Evolutionary conservation across 73 alveolate species (phyloP).

Genomic region (Stentor roeselii): DNA sequence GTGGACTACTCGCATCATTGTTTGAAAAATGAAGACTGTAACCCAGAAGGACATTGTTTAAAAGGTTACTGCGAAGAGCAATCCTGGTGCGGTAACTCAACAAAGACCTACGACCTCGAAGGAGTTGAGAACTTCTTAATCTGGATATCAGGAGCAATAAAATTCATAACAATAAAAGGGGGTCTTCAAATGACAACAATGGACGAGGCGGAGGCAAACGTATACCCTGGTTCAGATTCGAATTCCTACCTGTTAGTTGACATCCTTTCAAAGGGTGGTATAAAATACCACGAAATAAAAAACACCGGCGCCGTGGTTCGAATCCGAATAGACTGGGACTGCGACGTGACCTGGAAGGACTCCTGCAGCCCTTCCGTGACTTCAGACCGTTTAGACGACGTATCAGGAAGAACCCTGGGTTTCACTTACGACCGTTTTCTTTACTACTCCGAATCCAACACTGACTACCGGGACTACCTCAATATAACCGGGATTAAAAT

Average conservation of each 20-base stretch:
- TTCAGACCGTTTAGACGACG: neutral
- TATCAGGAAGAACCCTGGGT: neutral
- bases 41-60: neutral
- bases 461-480: neutral
- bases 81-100: neutral
- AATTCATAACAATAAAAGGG: neutral
- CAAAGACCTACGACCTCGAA: neutral
- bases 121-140: slow-evolving; percentile 14
- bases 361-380: neutral
- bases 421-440: neutral
- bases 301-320: slow-evolving; percentile 8
- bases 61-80: slow-evolving; percentile 8
- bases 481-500: neutral
- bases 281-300: neutral
- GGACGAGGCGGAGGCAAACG: neutral
- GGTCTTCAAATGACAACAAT: neutral
- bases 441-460: neutral
- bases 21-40: neutral
- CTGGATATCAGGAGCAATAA: neutral
- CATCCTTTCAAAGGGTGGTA: neutral
- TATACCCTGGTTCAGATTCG: neutral
- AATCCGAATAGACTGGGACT: neutral
- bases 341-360: neutral
- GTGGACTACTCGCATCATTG: neutral
- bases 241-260: slow-evolving; percentile 8